Base-by-base conservation (phyloP, 768 basidiomycete genomes). In the Gelatoporia subvermispora region DNA sequence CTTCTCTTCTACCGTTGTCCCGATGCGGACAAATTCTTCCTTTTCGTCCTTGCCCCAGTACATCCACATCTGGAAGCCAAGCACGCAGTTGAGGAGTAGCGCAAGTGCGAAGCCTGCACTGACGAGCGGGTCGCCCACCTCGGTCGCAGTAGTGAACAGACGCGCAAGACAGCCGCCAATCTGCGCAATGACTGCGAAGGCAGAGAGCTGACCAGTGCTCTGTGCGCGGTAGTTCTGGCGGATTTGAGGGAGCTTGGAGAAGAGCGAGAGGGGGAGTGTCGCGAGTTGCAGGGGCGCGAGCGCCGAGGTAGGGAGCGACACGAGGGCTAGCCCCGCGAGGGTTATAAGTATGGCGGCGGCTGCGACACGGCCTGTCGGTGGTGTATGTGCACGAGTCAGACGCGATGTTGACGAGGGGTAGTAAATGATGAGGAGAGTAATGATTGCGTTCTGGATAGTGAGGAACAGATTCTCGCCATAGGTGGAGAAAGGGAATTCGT, bases 401-500 rank as follows among this genome's bases (percentile, higher is more conserved):
- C 60, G 63, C 2, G 50, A 44, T 24, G 61, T 60, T 10, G 67
- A 58, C 8, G 79, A 75, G 13, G 77, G 60, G 60, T 87, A 85
- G 65, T 71, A 70, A 43, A 93, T 76, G 66, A 95, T 95, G 57
- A 94, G 81, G 60, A 93, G 75, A 15, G 91, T 92, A 64, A 97
- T 92, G 69, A 88, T 52, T 57, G 85, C 73, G 71, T 95, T 93
- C 68, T 95, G 93, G 50, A 93, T 60, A 24, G 90, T 84, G 42
- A 98, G 77, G 80, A 97, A 97, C 48, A 93, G 65, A 72, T 95
- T 97, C 68, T 99, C 96, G 60, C 96, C 96, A 51, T 97, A 99
- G 0, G 96, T 97, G 17, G 90, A 92, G 74, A 97, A 96, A 0
- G 96, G 93, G 68, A 94, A 97, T 20, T 73, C 66, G 60, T 91